Percentiles rank a stretch among this genome's conserved stretches.
Evolutionary conservation across 2,329 filamentous ascomycete species (phyloP).

Genomic region (Rhynchosporium agropyri): DNA sequence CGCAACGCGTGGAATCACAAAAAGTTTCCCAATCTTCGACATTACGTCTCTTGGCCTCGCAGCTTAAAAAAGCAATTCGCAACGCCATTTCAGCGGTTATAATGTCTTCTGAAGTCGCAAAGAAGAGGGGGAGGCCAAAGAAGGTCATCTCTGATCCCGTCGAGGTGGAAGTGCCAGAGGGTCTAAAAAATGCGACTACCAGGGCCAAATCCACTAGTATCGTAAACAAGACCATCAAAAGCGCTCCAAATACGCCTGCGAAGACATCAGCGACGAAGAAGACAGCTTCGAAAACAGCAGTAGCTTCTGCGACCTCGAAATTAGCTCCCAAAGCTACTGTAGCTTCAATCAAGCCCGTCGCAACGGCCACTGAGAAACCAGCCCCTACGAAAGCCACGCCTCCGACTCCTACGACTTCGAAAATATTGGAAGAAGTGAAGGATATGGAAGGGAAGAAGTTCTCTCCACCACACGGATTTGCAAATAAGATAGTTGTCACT

Average conservation of each 20-base stretch:
- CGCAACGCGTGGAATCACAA: conserved; percentile 12
- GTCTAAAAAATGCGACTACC: conserved; percentile 29
- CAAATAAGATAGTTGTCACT: neutral
- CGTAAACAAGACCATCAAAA: conserved; percentile 24
- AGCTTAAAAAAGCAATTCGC: neutral
- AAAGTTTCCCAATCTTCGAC: conserved; percentile 15
- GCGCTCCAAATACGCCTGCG: conserved; percentile 21
- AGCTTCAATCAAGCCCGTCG: conserved; percentile 12
- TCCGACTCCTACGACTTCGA: conserved; percentile 4
- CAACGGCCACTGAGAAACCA: neutral
- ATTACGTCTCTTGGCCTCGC: conserved; percentile 10
- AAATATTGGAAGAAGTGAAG: conserved; percentile 16
- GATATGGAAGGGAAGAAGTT: conserved; percentile 5
- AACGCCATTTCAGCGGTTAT: conserved; percentile 8
- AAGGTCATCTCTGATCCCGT: conserved; percentile 37
- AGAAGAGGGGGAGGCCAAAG: conserved; percentile 40
- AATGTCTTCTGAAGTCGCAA: conserved; percentile 37
- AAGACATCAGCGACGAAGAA: conserved; percentile 24
- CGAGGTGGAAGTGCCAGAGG: conserved; percentile 28
- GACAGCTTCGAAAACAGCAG: conserved; percentile 20
- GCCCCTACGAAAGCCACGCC: conserved; percentile 10
- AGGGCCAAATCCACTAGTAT: conserved; percentile 37
- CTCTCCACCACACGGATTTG: neutral
- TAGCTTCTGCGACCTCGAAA: conserved; percentile 4
- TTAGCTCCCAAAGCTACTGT: neutral